phyloP scores from a whole-genome alignment of 169 alveolate species.

The Plasmodium adleri region DNA sequence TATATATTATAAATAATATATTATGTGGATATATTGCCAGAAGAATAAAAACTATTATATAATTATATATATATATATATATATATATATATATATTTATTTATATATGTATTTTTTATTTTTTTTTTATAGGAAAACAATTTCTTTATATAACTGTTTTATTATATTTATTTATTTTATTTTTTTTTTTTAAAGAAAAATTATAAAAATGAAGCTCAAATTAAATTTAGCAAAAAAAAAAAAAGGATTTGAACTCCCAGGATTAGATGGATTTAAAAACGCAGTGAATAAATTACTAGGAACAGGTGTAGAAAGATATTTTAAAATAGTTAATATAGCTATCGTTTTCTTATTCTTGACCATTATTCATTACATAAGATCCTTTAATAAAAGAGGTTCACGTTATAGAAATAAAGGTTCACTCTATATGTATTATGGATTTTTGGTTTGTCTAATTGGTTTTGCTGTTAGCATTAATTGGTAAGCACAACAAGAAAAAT shows the following conservation, averaged over 20 bases:
- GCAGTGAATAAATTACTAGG: slow-evolving; percentile 24
- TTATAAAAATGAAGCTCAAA: slow-evolving; percentile 41
- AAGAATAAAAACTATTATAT: no score
- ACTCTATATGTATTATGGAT: slow-evolving; percentile 56
- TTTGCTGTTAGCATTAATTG: slow-evolving; percentile 62
- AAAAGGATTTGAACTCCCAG: slow-evolving; percentile 19
- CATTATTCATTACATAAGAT: slow-evolving; percentile 20
- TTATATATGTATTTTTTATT: neutral
- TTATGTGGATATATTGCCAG: no score
- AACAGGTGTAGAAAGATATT: slow-evolving; percentile 44
- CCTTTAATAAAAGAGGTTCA: slow-evolving; percentile 10
- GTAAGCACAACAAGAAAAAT: slow-evolving; percentile 6
- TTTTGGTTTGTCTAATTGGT: slow-evolving; percentile 53
- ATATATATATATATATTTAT: slow-evolving; percentile 1
- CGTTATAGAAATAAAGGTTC: slow-evolving; percentile 8
- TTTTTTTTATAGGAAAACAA: no score
- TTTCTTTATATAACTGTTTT: no score
- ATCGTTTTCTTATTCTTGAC: slow-evolving; percentile 37
- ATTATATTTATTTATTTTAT: neutral
- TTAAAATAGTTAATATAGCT: slow-evolving; percentile 21
- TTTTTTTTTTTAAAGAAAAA: neutral
- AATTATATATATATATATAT: slow-evolving; percentile 1
- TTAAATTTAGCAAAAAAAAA: slow-evolving; percentile 39
- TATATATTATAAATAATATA: no score
- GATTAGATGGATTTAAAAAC: slow-evolving; percentile 15